These are phyloP conservation scores for Leishmania mexicana DNA, from an alignment of 208 protist species.

Conservation along the genomic window DNA sequence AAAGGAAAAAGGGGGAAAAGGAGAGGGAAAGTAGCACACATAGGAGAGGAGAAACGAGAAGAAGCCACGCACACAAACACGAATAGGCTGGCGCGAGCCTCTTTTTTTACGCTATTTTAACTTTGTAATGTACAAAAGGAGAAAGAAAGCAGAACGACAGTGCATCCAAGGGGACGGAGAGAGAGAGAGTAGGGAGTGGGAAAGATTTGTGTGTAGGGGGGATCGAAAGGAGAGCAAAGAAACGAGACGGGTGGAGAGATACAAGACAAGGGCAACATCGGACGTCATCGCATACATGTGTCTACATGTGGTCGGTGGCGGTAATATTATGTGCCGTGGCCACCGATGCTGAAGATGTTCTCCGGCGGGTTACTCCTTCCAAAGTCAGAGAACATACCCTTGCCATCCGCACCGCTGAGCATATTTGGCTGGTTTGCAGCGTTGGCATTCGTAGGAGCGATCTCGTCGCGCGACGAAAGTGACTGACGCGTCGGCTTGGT, in stretches of 20 bases:
- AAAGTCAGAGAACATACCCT: slow-evolving; percentile 55
- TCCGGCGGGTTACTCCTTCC: slow-evolving; percentile 37
- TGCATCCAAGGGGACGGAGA: background rate
- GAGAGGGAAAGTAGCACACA: background rate
- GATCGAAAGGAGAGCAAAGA: slow-evolving; percentile 1
- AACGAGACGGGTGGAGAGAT: slow-evolving; percentile 6
- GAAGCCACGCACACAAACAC: background rate
- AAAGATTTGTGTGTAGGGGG: background rate
- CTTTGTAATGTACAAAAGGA: background rate
- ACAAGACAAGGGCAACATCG: background rate
- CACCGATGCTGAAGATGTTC: slow-evolving; percentile 56
- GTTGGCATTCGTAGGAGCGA: slow-evolving; percentile 18
- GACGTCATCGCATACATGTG: background rate
- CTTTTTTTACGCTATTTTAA: background rate
- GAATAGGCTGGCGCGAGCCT: background rate
- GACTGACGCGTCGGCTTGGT: slow-evolving; percentile 7
- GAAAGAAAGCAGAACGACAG: background rate
- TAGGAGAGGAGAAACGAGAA: background rate
- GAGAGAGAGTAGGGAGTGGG: background rate
- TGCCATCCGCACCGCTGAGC: slow-evolving; percentile 41
- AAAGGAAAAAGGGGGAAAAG: background rate
- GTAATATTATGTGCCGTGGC: slow-evolving; percentile 21
- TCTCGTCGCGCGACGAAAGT: slow-evolving; percentile 29
- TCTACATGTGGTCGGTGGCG: background rate
- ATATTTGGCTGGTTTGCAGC: slow-evolving; percentile 34